Percentiles rank a stretch among this genome's conserved stretches.
These are phyloP conservation scores for Epichloe gansuensis DNA, from an alignment of 2,329 filamentous ascomycete genomes.

Conservation along the genomic window DNA sequence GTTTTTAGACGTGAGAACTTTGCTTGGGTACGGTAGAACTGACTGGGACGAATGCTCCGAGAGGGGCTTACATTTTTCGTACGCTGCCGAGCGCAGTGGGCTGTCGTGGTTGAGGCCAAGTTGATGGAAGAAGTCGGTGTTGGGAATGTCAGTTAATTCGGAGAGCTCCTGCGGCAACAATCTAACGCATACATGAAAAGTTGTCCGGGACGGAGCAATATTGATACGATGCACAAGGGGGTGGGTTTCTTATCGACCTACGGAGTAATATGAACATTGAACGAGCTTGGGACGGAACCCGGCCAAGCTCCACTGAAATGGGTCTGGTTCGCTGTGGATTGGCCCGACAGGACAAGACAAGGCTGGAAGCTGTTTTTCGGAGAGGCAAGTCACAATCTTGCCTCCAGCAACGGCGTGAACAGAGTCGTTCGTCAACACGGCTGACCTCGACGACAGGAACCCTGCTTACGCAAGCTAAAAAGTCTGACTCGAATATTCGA, in stretches of 20 bases:
- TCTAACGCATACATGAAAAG: not conserved
- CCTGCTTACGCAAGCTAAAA: not conserved
- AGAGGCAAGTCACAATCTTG: not conserved
- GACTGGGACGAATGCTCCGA: not conserved
- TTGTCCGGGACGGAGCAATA: constrained; percentile 16
- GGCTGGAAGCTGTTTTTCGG: constrained; percentile 1
- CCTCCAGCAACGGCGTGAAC: not conserved
- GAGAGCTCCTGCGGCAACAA: not conserved
- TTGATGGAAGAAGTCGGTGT: not conserved
- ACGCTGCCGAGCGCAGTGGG: not conserved
- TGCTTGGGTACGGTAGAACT: not conserved
- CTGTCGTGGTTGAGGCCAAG: not conserved
- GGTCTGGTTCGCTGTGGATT: not conserved
- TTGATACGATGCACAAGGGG: constrained; percentile 13
- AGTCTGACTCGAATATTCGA: not conserved
- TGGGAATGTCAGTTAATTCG: no score
- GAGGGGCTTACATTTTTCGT: constrained; percentile 12
- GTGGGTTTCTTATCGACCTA: not conserved
- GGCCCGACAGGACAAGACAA: not conserved
- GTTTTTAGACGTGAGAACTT: not conserved
- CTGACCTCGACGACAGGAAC: not conserved
- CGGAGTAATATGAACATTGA: no score
- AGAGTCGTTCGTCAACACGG: not conserved
- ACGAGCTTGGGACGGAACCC: not conserved
- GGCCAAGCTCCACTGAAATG: constrained; percentile 1